Evolutionary conservation across 768 basidiomycete genomes (phyloP).

Genomic region (Cyathus striatus): DNA sequence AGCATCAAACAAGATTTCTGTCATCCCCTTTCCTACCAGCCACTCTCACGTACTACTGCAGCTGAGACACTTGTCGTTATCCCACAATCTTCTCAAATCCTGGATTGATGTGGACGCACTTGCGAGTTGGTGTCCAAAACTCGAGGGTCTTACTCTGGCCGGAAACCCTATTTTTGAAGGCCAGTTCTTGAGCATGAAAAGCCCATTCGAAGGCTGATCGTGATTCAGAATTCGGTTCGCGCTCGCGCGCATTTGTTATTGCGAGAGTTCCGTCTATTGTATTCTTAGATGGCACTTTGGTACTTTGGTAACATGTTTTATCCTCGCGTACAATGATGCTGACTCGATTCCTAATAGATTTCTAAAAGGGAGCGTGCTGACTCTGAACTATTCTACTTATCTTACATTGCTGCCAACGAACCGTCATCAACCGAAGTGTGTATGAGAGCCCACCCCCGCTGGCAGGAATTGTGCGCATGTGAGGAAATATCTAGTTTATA

Average conservation of each 20-base stretch:
- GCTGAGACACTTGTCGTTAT: constrained; percentile 59
- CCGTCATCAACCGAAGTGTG: constrained; percentile 37
- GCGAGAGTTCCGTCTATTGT: constrained; percentile 63
- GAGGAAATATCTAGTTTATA: no score
- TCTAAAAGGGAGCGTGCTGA: constrained; percentile 69
- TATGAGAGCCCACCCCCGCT: constrained; percentile 54
- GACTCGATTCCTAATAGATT: constrained; percentile 39
- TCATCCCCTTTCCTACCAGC: constrained; percentile 37
- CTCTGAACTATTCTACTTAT: constrained; percentile 79
- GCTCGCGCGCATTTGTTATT: constrained; percentile 56
- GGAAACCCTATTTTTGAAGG: constrained; percentile 65
- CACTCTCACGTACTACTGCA: constrained; percentile 18
- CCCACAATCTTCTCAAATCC: constrained; percentile 48
- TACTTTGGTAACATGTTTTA: constrained; percentile 26
- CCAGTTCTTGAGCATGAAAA: no score
- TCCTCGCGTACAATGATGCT: background rate
- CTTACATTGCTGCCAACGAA: constrained; percentile 48
- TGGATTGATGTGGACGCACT: constrained; percentile 69
- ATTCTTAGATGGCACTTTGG: constrained; percentile 58
- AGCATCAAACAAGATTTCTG: constrained; percentile 52
- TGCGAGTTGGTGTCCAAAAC: constrained; percentile 59
- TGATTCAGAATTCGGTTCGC: no score
- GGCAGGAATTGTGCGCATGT: constrained; percentile 62
- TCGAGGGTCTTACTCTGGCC: constrained; percentile 54
- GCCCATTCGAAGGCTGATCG: no score